Base-by-base conservation (phyloP, 495 filamentous ascomycete species). In the Talaromyces ruber region DNA sequence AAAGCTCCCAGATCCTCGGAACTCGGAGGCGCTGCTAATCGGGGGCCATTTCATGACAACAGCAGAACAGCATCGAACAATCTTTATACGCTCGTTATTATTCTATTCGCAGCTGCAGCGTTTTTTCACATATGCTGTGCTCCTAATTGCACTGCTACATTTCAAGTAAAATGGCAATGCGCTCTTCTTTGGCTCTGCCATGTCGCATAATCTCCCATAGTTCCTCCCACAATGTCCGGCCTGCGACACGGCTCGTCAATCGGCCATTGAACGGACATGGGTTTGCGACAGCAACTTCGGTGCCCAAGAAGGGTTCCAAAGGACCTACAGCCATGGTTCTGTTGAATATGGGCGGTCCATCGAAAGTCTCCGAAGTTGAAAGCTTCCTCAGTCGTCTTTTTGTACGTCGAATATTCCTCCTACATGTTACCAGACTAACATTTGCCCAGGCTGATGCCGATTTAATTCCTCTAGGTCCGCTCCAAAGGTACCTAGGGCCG, bases 271-370 rank as follows among this genome's bases (percentile, higher is more conserved):
- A 66, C 37, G 65, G 68, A 66, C 61, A 61, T 39, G 68, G 70
- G n/a, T 68, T 91, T 57, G 88, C 89, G 21, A 91, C 86, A 29
- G 81, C 85, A 28, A 82, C 82, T 0, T 88, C 88, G 3, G 89
- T 92, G 4, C 89, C 91, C 4, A 90, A 76, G 3, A 79, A 79
- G 1, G 76, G 83, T 14, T 80, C 84, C 0, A 84, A 86, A 70
- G 86, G 86, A 1, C 86, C 86, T 5, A 99, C 95, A 0, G 95
- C 95, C 43, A 96, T 99, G 84, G 93, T 99, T 6, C 96, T 99
- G 64, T 82, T 99, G 73, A 99, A 99, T 76, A 99, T 99, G 95
- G 95, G 95, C 60, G 95, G 95, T 9, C 95, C 95, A 6, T 91
- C 91, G 14, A 97, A 89, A 6, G 85, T 86, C 11, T 80, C 87